Evolutionary conservation across 2,329 filamentous ascomycete species (phyloP).

Genomic region (Aspergillus ibericus): DNA sequence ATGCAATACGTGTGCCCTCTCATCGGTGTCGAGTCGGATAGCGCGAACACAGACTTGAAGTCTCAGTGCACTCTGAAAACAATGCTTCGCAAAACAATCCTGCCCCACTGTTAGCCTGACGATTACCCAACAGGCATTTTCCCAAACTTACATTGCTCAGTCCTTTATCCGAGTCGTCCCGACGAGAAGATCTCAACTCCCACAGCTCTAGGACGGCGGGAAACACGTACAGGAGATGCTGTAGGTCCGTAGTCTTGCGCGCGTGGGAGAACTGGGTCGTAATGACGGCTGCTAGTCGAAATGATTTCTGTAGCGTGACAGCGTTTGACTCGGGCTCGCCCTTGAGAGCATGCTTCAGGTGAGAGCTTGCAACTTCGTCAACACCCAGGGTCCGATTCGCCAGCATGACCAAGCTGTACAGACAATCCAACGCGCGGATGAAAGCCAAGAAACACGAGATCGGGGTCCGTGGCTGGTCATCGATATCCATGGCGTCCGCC

Average conservation of each 20-base stretch:
- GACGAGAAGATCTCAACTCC: conserved; percentile 37
- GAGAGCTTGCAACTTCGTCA: conserved; percentile 36
- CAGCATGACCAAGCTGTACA: conserved; percentile 33
- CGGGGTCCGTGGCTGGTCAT: conserved; percentile 30
- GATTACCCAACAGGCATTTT: neutral
- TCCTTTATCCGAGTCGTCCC: conserved; percentile 34
- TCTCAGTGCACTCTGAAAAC: conserved; percentile 37
- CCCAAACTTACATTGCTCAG: conserved; percentile 34
- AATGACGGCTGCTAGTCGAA: conserved; percentile 34
- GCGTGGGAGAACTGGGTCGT: conserved; percentile 30
- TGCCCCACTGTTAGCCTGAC: conserved; percentile 12
- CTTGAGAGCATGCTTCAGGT: conserved; percentile 42
- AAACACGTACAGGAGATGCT: conserved; percentile 36
- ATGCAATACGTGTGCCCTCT: conserved; percentile 32
- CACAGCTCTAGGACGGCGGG: conserved; percentile 38
- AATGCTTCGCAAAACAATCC: conserved; percentile 34
- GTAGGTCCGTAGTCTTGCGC: conserved; percentile 33
- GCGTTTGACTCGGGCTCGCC: conserved; percentile 37
- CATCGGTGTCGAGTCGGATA: conserved; percentile 31
- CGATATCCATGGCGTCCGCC: conserved; percentile 32
- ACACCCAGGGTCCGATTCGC: conserved; percentile 26
- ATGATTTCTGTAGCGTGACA: conserved; percentile 36
- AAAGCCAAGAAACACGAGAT: conserved; percentile 36
- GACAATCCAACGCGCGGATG: conserved; percentile 34
- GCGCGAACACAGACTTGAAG: conserved; percentile 31